These are phyloP conservation scores for Harringtonia lauricola DNA, from an alignment of 2,329 filamentous ascomycete species.

Conservation along the genomic window DNA sequence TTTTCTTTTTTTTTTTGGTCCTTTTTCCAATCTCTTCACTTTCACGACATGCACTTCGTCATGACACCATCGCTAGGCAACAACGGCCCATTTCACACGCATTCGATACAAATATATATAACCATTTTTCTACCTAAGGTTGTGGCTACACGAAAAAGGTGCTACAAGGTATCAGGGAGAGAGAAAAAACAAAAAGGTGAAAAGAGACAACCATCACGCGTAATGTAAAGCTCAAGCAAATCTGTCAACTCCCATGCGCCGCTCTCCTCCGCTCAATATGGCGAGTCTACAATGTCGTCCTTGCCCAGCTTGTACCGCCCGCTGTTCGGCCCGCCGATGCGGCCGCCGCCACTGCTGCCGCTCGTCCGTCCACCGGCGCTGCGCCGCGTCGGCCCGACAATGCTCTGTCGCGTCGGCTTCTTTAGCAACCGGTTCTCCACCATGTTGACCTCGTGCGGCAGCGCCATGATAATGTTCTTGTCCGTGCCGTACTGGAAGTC, in stretches of 20 bases:
- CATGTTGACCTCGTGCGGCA: constrained; percentile 98
- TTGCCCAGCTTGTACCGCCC: constrained; percentile 63
- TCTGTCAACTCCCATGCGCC: too few relatives aligned
- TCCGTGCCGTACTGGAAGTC: constrained; percentile 97
- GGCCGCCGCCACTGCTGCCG: constrained; percentile 31
- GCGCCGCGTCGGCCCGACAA: constrained; percentile 42
- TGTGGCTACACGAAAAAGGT: neutral
- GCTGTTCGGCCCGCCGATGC: constrained; percentile 41
- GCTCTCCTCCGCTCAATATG: constrained; percentile 28
- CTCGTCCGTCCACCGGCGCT: constrained; percentile 19
- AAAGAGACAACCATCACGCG: neutral
- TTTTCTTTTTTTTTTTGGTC: neutral
- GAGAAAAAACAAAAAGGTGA: neutral
- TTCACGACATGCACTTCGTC: neutral
- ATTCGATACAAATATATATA: too few relatives aligned
- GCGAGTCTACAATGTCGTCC: constrained; percentile 73
- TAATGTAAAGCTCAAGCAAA: too few relatives aligned
- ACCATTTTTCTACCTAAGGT: neutral
- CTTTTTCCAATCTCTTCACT: neutral
- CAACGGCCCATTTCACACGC: too few relatives aligned
- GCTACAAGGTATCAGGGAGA: neutral
- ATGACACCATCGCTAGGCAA: too few relatives aligned
- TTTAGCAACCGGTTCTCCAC: constrained; percentile 77
- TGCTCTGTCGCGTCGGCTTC: constrained; percentile 86
- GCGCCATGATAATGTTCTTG: constrained; percentile 93